Evolutionary conservation across 345 rosid species (phyloP).

Genomic region (Arabidopsis thaliana): DNA sequence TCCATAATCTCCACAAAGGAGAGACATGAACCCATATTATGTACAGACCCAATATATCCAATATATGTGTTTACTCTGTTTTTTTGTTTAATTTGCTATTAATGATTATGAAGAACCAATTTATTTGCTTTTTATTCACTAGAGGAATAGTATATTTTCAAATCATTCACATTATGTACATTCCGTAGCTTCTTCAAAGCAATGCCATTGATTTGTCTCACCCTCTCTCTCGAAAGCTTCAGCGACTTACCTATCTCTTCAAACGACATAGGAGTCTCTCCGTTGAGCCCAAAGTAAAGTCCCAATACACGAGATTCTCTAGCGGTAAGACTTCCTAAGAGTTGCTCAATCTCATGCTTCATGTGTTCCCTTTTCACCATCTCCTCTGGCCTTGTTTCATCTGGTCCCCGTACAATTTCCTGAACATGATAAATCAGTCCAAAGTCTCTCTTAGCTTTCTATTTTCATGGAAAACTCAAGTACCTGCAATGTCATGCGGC

Average conservation of each 20-base stretch:
- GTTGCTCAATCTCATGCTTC: conserved; percentile 47
- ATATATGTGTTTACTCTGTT: background rate
- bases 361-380: conserved; percentile 48
- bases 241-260: conserved; percentile 54
- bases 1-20: conserved; percentile 75
- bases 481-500: conserved; percentile 59
- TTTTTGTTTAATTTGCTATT: background rate
- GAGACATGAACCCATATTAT: conserved; percentile 41
- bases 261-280: conserved; percentile 54
- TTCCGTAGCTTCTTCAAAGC: conserved; percentile 50
- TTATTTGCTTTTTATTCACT: conserved; percentile 21
- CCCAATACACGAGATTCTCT: conserved; percentile 57
- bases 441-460: background rate
- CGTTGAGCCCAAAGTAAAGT: conserved; percentile 54
- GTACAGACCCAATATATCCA: conserved; percentile 17
- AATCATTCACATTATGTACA: conserved; percentile 38
- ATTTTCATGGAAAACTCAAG: background rate
- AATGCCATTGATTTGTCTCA: conserved; percentile 56
- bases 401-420: conserved; percentile 63
- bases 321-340: conserved; percentile 43
- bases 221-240: conserved; percentile 60
- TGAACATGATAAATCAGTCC: conserved; percentile 20
- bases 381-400: conserved; percentile 53
- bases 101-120: background rate
- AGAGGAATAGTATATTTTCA: conserved; percentile 50